Evolutionary conservation across 352 stramenopile species (phyloP), one percentile per base, ranked within the genome.

Genomic region (Phytophthora megakarya): DNA sequence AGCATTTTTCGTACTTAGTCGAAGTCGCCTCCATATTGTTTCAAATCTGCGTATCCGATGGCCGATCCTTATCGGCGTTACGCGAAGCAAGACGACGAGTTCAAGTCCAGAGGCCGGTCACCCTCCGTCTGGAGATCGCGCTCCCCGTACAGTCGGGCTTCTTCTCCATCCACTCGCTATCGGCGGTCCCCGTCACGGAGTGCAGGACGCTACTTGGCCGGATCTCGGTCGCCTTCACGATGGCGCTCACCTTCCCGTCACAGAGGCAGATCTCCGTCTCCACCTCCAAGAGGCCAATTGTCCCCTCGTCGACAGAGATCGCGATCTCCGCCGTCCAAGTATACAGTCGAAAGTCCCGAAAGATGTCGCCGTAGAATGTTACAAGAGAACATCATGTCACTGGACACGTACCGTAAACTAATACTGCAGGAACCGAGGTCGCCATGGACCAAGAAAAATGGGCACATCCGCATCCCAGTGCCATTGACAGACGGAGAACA

Each of bases 1-100:
- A n/a, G n/a, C n/a, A n/a, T n/a, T n/a, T n/a, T n/a, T 68, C 60
- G 50, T 37, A 68, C 59, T 67, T 67, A 67, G 18, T 43, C 21
- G 37, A 55, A 32, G 15, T 18, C 48, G 22, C 33, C 25, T 32
- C 26, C 26, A 32, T n/a, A 32, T 32, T 32, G 26, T 32, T 9
- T 32, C 13, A 15, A 0, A 33, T 15, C 3, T 26, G 37, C 6
- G 8, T 7, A 32, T 18, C 22, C 15, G 18, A 65, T 70, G 54
- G 46, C 54, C 10, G 46, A 70, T 50, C 57, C 16, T 37, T 37
- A n/a, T 33, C 52, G 50, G 25, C 42, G 45, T 28, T 69, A 58
- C 42, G 25, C 35, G 16, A 22, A 5, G 42, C 25, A 37, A 39
- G 45, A 58, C 35, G 44, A 49, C 35, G 44, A 49, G 13, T 52